Evolutionary conservation across 352 stramenopile genomes (phyloP).

Genomic region (Phytophthora pseudosyringae): DNA sequence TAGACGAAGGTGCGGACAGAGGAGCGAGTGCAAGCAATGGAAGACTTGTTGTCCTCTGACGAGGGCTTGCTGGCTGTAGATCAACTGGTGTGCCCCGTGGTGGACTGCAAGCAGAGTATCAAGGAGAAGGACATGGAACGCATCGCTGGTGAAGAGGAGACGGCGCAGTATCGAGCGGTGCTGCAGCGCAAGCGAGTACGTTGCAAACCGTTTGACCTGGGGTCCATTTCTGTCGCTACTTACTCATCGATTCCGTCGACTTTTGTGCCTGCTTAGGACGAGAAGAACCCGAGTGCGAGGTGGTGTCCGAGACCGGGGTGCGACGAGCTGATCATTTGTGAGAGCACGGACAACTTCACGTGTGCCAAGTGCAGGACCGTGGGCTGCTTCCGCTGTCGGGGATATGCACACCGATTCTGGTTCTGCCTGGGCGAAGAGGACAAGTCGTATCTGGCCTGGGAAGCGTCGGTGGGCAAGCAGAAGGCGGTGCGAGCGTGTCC

Average conservation of each 20-base stretch:
- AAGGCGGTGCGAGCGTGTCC: slow-evolving; percentile 65
- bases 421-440: slow-evolving; percentile 56
- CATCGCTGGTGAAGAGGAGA: slow-evolving; percentile 36
- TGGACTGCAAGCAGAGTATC: slow-evolving; percentile 55
- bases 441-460: slow-evolving; percentile 64
- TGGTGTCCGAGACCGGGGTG: slow-evolving; percentile 70
- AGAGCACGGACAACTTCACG: slow-evolving; percentile 54
- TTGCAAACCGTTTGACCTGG: not conserved
- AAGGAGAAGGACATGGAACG: slow-evolving; percentile 42
- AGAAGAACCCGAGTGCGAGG: slow-evolving; percentile 75
- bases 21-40: not conserved
- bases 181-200: slow-evolving; percentile 66
- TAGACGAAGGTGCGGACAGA: slow-evolving; percentile 55
- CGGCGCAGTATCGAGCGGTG: slow-evolving; percentile 38
- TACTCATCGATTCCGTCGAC: too few species aligned
- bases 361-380: slow-evolving; percentile 61
- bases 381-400: slow-evolving; percentile 71
- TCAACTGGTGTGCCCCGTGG: slow-evolving; percentile 67
- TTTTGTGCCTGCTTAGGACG: slow-evolving; percentile 43
- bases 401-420: slow-evolving; percentile 63
- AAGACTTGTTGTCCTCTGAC: not conserved
- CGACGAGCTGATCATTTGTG: slow-evolving; percentile 72
- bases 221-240: too few species aligned
- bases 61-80: slow-evolving; percentile 38
- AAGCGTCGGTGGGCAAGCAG: slow-evolving; percentile 59